Conservation (phyloP, 805 yeast species). For the Sugiyamaella chiloensis region DNA sequence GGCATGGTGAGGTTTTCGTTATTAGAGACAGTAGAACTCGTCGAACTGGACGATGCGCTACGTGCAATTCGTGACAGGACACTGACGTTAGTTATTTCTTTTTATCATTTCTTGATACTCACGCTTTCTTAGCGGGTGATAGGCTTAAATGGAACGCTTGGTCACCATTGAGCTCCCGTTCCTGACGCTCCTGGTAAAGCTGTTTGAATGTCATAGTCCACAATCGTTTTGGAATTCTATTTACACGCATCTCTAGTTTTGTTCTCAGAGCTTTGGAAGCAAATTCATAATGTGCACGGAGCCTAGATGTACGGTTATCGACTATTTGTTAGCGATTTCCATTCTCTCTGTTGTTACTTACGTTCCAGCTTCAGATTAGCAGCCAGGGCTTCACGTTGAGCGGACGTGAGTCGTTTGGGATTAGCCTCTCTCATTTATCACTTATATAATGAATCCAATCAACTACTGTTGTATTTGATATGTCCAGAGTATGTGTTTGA, state of each 20-base stretch:
- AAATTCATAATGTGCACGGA: conserved; percentile 26
- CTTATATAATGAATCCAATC: no score
- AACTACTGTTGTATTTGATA: no score
- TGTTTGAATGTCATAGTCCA: conserved; percentile 42
- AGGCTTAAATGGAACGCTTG: conserved; percentile 8
- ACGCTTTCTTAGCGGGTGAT: conserved; percentile 13
- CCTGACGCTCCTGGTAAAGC: conserved; percentile 26
- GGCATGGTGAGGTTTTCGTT: no score
- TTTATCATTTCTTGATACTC: not conserved
- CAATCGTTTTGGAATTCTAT: conserved; percentile 46
- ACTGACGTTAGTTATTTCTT: not conserved
- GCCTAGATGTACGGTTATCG: conserved; percentile 32
- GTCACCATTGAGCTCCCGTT: conserved; percentile 7
- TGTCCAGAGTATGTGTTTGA: no score
- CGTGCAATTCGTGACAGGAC: not conserved
- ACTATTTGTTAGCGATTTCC: conserved; percentile 26
- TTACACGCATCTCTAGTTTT: conserved; percentile 43
- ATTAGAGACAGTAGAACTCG: not conserved
- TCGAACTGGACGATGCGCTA: not conserved
- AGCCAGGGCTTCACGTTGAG: conserved; percentile 19
- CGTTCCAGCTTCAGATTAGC: conserved; percentile 23
- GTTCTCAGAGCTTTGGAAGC: conserved; percentile 34
- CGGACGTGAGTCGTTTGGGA: conserved; percentile 12
- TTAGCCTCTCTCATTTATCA: no score
- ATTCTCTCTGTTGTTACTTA: conserved; percentile 14